Evolutionary conservation across 2,329 filamentous ascomycete genomes (phyloP).

Genomic region (Aspergillus sp.): DNA sequence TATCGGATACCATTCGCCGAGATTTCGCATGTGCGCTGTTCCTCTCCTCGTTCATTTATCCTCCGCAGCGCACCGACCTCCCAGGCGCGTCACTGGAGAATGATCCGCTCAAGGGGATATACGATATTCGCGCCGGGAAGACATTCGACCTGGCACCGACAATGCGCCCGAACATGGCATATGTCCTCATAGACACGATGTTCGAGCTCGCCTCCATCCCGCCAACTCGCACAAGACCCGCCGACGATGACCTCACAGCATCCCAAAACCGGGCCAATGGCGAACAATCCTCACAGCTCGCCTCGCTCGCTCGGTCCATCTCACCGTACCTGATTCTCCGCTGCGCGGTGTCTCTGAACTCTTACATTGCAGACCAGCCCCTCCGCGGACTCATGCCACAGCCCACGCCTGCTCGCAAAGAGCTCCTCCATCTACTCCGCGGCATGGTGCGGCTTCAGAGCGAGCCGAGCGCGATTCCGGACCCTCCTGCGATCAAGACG

Average conservation of each 20-base stretch:
- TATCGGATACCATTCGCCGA: constrained; percentile 59
- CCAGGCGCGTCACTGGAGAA: constrained; percentile 34
- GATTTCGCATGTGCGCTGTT: constrained; percentile 70
- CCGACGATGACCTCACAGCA: background rate
- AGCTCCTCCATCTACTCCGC: constrained; percentile 62
- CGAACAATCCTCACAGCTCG: constrained; percentile 36
- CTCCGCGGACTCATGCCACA: constrained; percentile 82
- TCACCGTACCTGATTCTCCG: constrained; percentile 77
- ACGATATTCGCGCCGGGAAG: constrained; percentile 57
- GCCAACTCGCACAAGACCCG: constrained; percentile 26
- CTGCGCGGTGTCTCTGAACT: constrained; percentile 67
- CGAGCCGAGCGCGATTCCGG: constrained; percentile 60
- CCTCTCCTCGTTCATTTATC: constrained; percentile 69
- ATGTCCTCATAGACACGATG: constrained; percentile 71
- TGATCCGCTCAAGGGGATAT: constrained; percentile 53
- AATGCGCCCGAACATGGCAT: constrained; percentile 61
- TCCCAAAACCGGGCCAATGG: constrained; percentile 7
- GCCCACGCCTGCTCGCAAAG: constrained; percentile 68
- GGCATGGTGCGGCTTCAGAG: constrained; percentile 59
- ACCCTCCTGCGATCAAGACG: constrained; percentile 18
- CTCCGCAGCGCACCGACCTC: constrained; percentile 54
- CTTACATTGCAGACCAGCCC: constrained; percentile 85
- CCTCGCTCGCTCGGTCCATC: constrained; percentile 62
- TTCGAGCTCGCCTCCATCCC: constrained; percentile 55
- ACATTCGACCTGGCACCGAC: constrained; percentile 60